Conservation (phyloP, 2,329 filamentous ascomycete genomes). For the Corynespora cassiicola region DNA sequence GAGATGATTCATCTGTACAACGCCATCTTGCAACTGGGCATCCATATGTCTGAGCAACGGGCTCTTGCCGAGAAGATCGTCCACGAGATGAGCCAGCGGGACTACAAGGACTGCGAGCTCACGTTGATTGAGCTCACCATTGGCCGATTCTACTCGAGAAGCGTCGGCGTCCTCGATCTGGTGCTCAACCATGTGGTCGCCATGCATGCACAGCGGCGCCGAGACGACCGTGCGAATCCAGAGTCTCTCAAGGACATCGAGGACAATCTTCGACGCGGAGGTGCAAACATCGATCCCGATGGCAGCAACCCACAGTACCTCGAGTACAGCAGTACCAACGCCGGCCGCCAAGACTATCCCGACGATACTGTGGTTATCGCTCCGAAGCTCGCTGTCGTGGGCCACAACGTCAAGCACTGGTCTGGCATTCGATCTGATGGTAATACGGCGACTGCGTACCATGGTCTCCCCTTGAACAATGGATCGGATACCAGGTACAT, state of each 20-base stretch:
- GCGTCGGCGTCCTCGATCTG: conserved; percentile 23
- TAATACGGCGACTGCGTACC: conserved; percentile 12
- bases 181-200: conserved; percentile 24
- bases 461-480: conserved; percentile 19
- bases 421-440: conserved; percentile 14
- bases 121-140: conserved; percentile 22
- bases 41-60: conserved; percentile 14
- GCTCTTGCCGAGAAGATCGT: conserved; percentile 19
- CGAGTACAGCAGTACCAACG: too few species aligned
- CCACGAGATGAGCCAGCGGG: conserved; percentile 19
- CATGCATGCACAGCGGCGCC: conserved; percentile 14
- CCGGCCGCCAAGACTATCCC: neutral
- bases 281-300: too few species aligned
- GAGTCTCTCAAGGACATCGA: too few species aligned
- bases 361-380: conserved; percentile 13
- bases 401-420: conserved; percentile 21
- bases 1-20: conserved; percentile 29
- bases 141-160: conserved; percentile 17
- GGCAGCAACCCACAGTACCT: too few species aligned
- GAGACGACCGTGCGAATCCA: conserved; percentile 7
- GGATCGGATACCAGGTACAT: too few species aligned
- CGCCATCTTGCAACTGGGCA: conserved; percentile 23
- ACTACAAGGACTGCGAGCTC: conserved; percentile 16
- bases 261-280: too few species aligned
- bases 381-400: conserved; percentile 17